These are phyloP conservation scores for Rhazya stricta DNA, from an alignment of 257 asterid genomes.

Conservation along the genomic window DNA sequence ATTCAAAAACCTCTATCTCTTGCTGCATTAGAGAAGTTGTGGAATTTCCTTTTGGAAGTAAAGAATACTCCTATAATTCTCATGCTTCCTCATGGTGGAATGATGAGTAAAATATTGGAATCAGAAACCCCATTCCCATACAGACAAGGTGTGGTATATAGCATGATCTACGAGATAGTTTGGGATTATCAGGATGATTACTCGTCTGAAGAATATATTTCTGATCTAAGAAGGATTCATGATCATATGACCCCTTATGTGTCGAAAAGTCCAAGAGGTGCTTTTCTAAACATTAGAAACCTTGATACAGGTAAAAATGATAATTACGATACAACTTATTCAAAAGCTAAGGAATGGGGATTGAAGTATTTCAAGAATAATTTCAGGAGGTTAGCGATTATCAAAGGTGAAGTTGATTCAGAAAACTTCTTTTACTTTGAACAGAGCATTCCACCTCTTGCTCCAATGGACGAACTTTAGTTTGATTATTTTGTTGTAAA, in stretches of 20 bases:
- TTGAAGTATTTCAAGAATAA: slow-evolving; percentile 40
- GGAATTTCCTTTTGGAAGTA: slow-evolving; percentile 17
- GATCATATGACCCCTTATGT: slow-evolving; percentile 13
- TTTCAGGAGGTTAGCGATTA: slow-evolving; percentile 33
- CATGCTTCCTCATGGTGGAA: slow-evolving; percentile 52
- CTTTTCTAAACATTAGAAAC: slow-evolving; percentile 45
- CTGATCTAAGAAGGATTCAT: slow-evolving; percentile 29
- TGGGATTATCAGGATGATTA: slow-evolving; percentile 27
- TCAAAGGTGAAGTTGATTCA: slow-evolving; percentile 43
- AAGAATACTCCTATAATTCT: slow-evolving; percentile 14
- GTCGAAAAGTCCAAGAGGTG: slow-evolving; percentile 38
- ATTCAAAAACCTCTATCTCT: slow-evolving; percentile 24
- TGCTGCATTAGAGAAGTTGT: slow-evolving; percentile 24
- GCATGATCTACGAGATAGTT: slow-evolving; percentile 38
- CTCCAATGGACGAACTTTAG: not conserved
- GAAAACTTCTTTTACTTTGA: slow-evolving; percentile 41
- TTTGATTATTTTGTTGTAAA: no score
- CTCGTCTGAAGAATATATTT: slow-evolving; percentile 20
- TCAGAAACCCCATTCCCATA: slow-evolving; percentile 45
- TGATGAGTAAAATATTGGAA: slow-evolving; percentile 33
- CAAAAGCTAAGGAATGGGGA: slow-evolving; percentile 37
- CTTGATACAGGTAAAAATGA: slow-evolving; percentile 42
- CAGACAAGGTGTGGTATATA: slow-evolving; percentile 35
- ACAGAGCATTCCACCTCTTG: slow-evolving; percentile 42
- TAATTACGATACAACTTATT: slow-evolving; percentile 15